Evolutionary conservation across 139 green algal species (phyloP), one percentile per base, ranked within the genome.

Genomic region (Tetradesmus obliquus): DNA sequence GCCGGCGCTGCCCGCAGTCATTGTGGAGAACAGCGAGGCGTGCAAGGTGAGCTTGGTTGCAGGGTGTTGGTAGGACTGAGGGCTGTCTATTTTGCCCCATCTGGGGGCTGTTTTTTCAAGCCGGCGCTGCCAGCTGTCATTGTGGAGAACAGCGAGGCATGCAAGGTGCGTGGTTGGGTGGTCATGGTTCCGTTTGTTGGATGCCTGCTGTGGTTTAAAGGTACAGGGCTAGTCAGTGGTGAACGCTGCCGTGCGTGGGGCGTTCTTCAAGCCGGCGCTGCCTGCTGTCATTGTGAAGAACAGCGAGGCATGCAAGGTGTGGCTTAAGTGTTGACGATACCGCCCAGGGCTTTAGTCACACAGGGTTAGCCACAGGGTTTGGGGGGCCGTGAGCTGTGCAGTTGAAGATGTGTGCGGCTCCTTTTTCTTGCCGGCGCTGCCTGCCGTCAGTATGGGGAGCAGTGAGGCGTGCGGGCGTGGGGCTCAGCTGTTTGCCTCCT

Each of bases 121-220:
- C 92, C 84, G 0, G 19, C 79, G 1, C 86, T 94, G 80, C 62
- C 85, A 54, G 91, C 91, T 0, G 74, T 80, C 58, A 90, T 95
- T 13, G 92, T 91, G 22, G 92, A 95, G 86, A 94, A 94, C 91
- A 92, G 58, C 58, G 91, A 91, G 5, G 86, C 86, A 1, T 94
- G 93, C 91, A 93, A 91, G 4, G 71, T 89, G n/a, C 7, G 84
- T 12, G 4, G 20, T 55, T 12, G 57, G 57, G 57, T 66, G 32
- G 32, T 45, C 32, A 45, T 45, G 32, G 32, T 45, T 45, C 32
- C 32, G 32, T 45, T 45, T 45, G 32, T 45, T 45, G 32, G 32
- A 45, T 45, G 32, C 32, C 32, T 45, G 32, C 32, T 45, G 32
- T 45, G 32, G 32, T 45, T 45, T 45, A 45, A 45, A 45, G 32